A percentile compares a stretch with the other conserved stretches of the same genome.
Conservation (phyloP, 495 filamentous ascomycete genomes). For the Penicillium ucsense region DNA sequence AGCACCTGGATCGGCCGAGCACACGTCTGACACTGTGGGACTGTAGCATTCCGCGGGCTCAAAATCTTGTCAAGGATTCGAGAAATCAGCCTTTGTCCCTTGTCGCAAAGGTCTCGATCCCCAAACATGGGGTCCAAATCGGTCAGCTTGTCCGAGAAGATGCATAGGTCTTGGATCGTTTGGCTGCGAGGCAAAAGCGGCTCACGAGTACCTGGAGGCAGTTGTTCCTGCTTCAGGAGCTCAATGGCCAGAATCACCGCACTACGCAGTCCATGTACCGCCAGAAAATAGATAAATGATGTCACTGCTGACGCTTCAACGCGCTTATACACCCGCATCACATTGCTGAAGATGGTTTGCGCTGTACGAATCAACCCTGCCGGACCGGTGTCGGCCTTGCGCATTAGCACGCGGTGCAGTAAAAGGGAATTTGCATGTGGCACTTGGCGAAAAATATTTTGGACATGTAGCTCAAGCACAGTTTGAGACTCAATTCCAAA, state of each 20-base stretch:
- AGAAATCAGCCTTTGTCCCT: background rate
- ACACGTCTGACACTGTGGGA: background rate
- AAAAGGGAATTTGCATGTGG: slow-evolving; percentile 1
- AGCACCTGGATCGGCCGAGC: background rate
- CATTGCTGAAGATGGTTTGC: background rate
- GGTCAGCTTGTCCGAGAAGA: background rate
- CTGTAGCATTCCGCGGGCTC: background rate
- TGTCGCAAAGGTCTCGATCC: background rate
- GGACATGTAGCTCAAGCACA: background rate
- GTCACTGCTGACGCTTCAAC: background rate
- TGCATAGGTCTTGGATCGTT: background rate
- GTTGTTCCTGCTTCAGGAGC: background rate
- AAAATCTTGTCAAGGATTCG: background rate
- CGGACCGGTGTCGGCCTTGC: slow-evolving; percentile 1
- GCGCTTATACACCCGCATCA: slow-evolving; percentile 2
- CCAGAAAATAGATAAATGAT: slow-evolving; percentile 1
- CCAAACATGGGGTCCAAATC: slow-evolving; percentile 1
- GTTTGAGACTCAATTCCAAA: background rate
- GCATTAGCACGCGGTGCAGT: slow-evolving; percentile 1
- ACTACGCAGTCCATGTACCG: slow-evolving; percentile 1
- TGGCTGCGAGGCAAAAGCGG: background rate
- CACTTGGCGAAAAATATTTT: slow-evolving; percentile 1
- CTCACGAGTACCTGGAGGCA: background rate
- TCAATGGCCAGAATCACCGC: background rate
- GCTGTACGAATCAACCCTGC: background rate